Evolutionary conservation across 139 green algal genomes (phyloP).

Genomic region (Volvox reticuliferus): DNA sequence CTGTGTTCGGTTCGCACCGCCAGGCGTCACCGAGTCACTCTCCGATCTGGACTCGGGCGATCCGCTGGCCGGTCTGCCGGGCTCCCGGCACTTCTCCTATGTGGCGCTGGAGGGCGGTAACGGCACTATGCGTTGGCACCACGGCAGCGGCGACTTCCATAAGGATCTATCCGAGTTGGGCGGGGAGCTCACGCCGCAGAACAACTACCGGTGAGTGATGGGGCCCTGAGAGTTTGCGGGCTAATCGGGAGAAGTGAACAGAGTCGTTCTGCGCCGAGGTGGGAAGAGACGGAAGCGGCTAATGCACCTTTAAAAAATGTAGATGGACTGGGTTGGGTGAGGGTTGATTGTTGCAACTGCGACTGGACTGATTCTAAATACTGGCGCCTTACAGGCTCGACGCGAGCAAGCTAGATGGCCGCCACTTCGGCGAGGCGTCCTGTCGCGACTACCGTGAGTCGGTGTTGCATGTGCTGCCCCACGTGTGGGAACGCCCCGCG

Average conservation of each 20-base stretch:
- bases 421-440: constrained; percentile 91
- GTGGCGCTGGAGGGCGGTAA: constrained; percentile 88
- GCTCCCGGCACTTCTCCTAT: constrained; percentile 90
- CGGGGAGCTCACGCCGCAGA: constrained; percentile 80
- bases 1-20: neutral
- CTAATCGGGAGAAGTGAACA: too few species aligned
- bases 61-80: constrained; percentile 57
- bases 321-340: too few species aligned
- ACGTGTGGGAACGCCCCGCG: constrained; percentile 71
- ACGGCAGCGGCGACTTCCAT: constrained; percentile 80
- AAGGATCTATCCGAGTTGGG: constrained; percentile 73
- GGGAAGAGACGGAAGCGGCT: too few species aligned
- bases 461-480: constrained; percentile 88
- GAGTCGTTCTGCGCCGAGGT: too few species aligned
- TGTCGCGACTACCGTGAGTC: constrained; percentile 93
- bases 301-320: too few species aligned
- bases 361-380: neutral
- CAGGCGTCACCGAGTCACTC: constrained; percentile 44
- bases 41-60: constrained; percentile 40
- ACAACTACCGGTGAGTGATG: constrained; percentile 81
- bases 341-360: too few species aligned
- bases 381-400: constrained; percentile 63
- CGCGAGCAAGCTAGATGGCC: constrained; percentile 70
- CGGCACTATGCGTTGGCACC: constrained; percentile 86
- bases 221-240: too few species aligned